Evolutionary conservation across 2,329 filamentous ascomycete species (phyloP).

Genomic region (Chaetomium strumarium): DNA sequence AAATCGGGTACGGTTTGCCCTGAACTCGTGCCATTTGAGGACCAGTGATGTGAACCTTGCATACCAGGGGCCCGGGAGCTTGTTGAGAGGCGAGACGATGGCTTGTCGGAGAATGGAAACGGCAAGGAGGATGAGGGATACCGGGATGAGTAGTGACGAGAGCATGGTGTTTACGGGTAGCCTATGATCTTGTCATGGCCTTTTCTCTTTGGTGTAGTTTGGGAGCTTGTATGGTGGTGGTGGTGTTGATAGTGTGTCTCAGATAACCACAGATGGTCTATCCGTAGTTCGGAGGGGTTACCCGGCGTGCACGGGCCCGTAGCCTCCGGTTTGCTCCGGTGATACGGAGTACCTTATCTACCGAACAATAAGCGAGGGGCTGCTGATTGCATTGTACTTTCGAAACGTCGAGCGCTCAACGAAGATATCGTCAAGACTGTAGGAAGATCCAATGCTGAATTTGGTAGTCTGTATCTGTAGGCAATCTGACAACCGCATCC

Average conservation of each 20-base stretch:
- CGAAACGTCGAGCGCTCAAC: no score
- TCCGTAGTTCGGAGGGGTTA: constrained; percentile 14
- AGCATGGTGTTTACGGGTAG: constrained; percentile 12
- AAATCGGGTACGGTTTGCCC: constrained; percentile 46
- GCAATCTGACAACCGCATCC: no score
- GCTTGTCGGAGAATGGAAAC: constrained; percentile 11
- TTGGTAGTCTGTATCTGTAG: no score
- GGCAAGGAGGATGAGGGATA: constrained; percentile 11
- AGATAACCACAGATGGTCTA: neutral
- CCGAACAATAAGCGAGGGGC: no score
- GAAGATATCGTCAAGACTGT: no score
- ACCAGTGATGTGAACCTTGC: constrained; percentile 46
- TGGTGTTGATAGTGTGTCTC: neutral
- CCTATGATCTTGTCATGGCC: neutral
- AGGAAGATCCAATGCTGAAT: no score
- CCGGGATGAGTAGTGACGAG: constrained; percentile 13
- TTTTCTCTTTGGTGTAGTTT: neutral
- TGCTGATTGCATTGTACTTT: no score
- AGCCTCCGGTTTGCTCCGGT: neutral
- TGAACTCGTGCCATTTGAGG: constrained; percentile 53
- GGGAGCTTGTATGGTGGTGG: neutral
- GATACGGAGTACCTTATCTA: no score
- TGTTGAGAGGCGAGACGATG: constrained; percentile 33
- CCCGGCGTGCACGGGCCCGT: constrained; percentile 12
- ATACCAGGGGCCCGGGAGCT: constrained; percentile 43